Evolutionary conservation across 2,329 filamentous ascomycete species (phyloP), one percentile per base, ranked within the genome.

Genomic region (Fusarium longipes): DNA sequence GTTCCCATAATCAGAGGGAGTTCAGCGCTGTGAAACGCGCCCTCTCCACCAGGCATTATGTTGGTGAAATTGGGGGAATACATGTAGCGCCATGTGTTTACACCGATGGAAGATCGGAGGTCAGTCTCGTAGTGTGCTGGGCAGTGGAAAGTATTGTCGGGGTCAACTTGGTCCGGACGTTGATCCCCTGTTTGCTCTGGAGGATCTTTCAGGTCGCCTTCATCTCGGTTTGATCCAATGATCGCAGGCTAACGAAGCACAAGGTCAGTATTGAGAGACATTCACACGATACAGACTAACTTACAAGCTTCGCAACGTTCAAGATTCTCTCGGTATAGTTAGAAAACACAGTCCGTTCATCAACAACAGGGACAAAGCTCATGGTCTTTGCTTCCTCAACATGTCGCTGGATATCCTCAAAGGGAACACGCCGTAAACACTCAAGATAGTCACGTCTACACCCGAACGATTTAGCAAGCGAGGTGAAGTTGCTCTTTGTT

Each of bases 21-120:
- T 3, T 60, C 54, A 2, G 57, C 54, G 8, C 22, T 30, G 8
- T 60, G 57, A 2, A 22, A 60, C 8, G 54, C 36, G 0, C 57
- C 57, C 2, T 51, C 24, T 8, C 38, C n/a, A 9, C 43, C 36
- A 4, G 57, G 54, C 54, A 60, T 60, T 15, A 60, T 60, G 8
- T 60, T 60, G 30, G 57, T 60, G 0, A 60, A 60, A 15, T 60
- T 60, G 36, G 54, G 25, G 3, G 57, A 60, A 18, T 60, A 60
- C 57, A 59, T 42, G 10, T 59, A 60, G 17, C 57, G 42, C 42
- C 43, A 60, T 17, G 54, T 60, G 5, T 59, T 51, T 4, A 14
- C 30, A 1, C 47, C 32, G 1, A 29, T 17, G 0, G 35, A 12
- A 1, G 57, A 51, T 7, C 57, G 42, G 2, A 60, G 6, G 4